Evolutionary conservation across 257 asterid species (phyloP).

Genomic region (Rauvolfia tetraphylla): DNA sequence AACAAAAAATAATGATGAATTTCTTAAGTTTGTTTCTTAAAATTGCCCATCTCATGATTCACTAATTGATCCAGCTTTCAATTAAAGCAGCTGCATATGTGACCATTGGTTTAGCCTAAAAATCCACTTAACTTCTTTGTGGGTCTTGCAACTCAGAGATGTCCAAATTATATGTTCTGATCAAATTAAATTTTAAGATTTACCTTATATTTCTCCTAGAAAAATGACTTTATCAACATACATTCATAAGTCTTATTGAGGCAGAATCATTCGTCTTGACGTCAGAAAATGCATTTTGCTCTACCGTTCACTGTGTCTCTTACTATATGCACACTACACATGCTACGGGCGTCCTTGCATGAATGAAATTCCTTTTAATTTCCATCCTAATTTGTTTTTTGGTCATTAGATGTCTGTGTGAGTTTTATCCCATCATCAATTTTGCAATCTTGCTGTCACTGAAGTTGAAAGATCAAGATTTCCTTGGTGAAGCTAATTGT

Average conservation of each 20-base stretch:
- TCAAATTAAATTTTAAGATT: not conserved
- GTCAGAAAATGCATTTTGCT: not conserved
- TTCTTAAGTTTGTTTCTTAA: not conserved
- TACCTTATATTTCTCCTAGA: not conserved
- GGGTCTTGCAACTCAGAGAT: not conserved
- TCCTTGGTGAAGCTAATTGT: conserved; percentile 74
- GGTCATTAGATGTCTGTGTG: conserved; percentile 1
- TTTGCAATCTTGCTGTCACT: conserved; percentile 41
- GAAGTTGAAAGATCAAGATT: conserved; percentile 65
- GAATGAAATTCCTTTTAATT: not conserved
- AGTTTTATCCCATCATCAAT: conserved; percentile 9
- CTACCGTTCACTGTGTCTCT: not conserved
- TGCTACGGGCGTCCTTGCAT: not conserved
- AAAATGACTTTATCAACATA: not conserved
- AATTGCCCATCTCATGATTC: not conserved
- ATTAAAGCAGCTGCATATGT: not conserved
- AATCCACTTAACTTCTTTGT: not conserved
- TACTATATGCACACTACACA: not conserved
- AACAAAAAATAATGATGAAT: too few relatives aligned
- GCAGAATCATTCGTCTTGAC: not conserved
- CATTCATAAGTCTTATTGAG: not conserved
- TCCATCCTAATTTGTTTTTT: not conserved
- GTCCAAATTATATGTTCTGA: not conserved
- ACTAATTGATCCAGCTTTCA: not conserved
- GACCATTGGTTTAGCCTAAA: not conserved